Conservation (phyloP, 1,139 yeast genomes). For the Magnusiomyces ingens region DNA sequence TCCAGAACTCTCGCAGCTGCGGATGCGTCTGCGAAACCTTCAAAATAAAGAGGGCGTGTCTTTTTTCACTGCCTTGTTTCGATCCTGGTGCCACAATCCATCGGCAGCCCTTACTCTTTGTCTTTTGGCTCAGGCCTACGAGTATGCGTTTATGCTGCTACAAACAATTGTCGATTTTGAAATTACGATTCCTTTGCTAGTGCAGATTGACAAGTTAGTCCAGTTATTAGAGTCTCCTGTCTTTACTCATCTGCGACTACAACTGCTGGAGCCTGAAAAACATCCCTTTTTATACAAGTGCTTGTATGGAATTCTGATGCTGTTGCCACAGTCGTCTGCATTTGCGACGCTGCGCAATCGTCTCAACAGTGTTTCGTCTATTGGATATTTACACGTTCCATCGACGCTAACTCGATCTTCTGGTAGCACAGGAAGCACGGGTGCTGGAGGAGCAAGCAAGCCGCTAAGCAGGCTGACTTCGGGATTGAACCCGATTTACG, state of each 20-base stretch:
- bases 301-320: conserved; percentile 86
- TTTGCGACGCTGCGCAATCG: conserved; percentile 75
- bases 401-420: not conserved
- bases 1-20: conserved; percentile 64
- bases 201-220: conserved; percentile 74
- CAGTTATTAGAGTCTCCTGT: conserved; percentile 84
- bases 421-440: conserved; percentile 3
- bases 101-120: conserved; percentile 86
- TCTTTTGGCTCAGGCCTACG: conserved; percentile 81
- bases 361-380: conserved; percentile 48
- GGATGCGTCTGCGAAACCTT: conserved; percentile 56
- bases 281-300: conserved; percentile 81
- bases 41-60: conserved; percentile 58
- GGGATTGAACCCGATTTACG: conserved; percentile 14
- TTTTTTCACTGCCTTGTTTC: conserved; percentile 70
- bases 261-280: conserved; percentile 77
- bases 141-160: conserved; percentile 74
- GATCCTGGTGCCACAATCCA: conserved; percentile 89
- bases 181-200: conserved; percentile 59
- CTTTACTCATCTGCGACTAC: conserved; percentile 79
- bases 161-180: conserved; percentile 72
- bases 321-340: conserved; percentile 93
- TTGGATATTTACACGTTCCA: conserved; percentile 33
- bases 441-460: not conserved
- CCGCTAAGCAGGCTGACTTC: conserved; percentile 1